These are phyloP conservation scores for Nicotiana tabacum DNA, from an alignment of 257 asterid species.

Conservation along the genomic window DNA sequence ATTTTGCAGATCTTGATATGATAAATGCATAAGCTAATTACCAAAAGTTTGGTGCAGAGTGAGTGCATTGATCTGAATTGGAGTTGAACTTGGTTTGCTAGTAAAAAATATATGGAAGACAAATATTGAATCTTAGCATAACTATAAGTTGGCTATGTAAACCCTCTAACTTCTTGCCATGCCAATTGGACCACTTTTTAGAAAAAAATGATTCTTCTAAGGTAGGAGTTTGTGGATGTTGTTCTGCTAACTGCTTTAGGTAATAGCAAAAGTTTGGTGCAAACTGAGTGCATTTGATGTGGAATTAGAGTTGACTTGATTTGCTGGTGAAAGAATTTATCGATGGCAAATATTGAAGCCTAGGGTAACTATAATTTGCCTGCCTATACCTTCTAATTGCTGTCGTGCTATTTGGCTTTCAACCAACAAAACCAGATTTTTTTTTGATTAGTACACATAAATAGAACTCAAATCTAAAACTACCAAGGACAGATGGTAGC, in stretches of 20 bases:
- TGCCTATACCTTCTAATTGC: background rate
- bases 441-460: too few species aligned
- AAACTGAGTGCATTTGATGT: background rate
- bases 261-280: background rate
- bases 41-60: background rate
- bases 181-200: background rate
- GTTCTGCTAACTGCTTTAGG: background rate
- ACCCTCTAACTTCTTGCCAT: background rate
- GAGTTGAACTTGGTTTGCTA: conserved; percentile 1
- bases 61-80: background rate
- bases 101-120: background rate
- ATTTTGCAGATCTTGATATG: background rate
- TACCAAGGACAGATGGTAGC: too few species aligned
- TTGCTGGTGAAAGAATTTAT: too few species aligned
- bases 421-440: background rate
- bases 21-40: background rate
- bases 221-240: background rate
- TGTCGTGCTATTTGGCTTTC: background rate
- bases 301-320: background rate
- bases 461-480: too few species aligned
- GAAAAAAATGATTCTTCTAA: background rate
- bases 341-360: background rate
- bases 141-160: background rate
- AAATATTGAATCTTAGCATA: background rate
- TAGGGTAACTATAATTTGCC: background rate